These are phyloP conservation scores for Solanum sejunctum DNA, from an alignment of 257 asterid genomes.

Conservation along the genomic window DNA sequence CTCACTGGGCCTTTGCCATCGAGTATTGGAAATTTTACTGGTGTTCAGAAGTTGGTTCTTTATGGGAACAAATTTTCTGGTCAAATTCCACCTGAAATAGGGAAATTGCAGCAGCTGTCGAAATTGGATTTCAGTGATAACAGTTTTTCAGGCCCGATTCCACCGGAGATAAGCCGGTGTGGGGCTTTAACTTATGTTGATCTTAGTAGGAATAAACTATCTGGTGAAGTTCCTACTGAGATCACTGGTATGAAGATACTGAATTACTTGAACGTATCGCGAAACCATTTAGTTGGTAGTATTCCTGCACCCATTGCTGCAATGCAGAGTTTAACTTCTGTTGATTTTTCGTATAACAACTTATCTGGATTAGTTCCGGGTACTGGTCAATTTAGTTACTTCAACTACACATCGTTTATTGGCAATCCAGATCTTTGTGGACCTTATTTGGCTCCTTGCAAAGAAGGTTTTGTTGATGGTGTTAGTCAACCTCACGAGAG, in stretches of 20 bases:
- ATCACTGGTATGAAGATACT: conserved; percentile 76
- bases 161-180: conserved; percentile 65
- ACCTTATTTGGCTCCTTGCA: conserved; percentile 81
- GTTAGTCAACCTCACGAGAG: conserved; percentile 38
- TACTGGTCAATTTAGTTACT: conserved; percentile 82
- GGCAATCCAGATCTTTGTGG: conserved; percentile 91
- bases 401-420: conserved; percentile 75
- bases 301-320: conserved; percentile 66
- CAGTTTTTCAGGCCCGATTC: conserved; percentile 45
- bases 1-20: conserved; percentile 63
- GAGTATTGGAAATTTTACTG: conserved; percentile 64
- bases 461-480: conserved; percentile 44
- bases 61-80: conserved; percentile 89
- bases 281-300: conserved; percentile 57
- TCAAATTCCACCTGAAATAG: conserved; percentile 60
- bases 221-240: conserved; percentile 67
- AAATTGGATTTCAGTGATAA: conserved; percentile 86
- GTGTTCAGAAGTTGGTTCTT: conserved; percentile 81
- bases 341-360: conserved; percentile 88
- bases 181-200: conserved; percentile 75
- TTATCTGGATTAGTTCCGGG: conserved; percentile 88
- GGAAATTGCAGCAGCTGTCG: conserved; percentile 79
- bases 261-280: conserved; percentile 74
- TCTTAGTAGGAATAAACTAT: conserved; percentile 74
- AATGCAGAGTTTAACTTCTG: conserved; percentile 92